Evolutionary conservation across 768 basidiomycete genomes (phyloP).

Genomic region (Lactarius trivialis): DNA sequence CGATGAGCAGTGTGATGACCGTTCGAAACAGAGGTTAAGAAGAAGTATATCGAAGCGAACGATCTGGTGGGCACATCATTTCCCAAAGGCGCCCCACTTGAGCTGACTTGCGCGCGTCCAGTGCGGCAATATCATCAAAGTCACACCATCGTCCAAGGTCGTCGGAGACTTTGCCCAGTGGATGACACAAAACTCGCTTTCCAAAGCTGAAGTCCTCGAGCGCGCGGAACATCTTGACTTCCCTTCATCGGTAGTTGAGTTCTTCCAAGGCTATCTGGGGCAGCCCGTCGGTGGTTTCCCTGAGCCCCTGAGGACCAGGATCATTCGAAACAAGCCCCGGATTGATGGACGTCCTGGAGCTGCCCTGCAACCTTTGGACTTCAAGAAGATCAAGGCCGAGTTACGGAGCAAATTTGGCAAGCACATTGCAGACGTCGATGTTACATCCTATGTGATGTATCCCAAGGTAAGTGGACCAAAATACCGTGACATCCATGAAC

Average conservation of each 20-base stretch:
- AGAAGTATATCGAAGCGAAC: conserved; percentile 98
- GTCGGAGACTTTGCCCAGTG: conserved; percentile 99
- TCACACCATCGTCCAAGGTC: conserved; percentile 98
- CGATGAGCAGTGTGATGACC: neutral
- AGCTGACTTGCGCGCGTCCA: conserved; percentile 27
- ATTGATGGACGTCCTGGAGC: conserved; percentile 93
- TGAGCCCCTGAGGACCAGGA: conserved; percentile 83
- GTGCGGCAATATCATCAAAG: conserved; percentile 99
- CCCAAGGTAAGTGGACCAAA: conserved; percentile 60
- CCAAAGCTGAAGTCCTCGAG: conserved; percentile 78
- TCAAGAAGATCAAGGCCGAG: conserved; percentile 93
- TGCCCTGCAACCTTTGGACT: conserved; percentile 81
- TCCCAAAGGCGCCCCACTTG: conserved; percentile 9
- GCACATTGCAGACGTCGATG: conserved; percentile 89
- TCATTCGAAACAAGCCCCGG: conserved; percentile 90
- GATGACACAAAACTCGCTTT: conserved; percentile 93
- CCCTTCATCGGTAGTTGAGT: conserved; percentile 94
- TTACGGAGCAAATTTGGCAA: conserved; percentile 91
- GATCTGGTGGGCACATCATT: conserved; percentile 55
- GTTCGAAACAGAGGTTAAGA: conserved; percentile 71
- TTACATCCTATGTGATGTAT: conserved; percentile 96
- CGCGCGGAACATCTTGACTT: conserved; percentile 91
- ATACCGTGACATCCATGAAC: neutral
- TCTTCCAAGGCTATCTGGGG: conserved; percentile 99
- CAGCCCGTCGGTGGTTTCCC: conserved; percentile 99